Conservation (phyloP, 257 asterid genomes). For the Solanum megistacrolobum region DNA sequence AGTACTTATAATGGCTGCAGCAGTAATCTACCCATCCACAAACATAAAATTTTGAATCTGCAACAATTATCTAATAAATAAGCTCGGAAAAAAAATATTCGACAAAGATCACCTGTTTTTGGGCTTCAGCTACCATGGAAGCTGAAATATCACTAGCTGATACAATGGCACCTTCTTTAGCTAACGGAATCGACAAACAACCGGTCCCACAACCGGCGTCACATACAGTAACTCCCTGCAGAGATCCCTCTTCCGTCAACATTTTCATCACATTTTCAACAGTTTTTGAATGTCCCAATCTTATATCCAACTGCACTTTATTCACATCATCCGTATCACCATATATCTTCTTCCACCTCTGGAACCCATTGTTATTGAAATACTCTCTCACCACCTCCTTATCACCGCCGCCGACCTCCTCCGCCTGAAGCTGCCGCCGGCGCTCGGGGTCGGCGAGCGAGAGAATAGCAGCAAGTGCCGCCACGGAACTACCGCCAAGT, state of each 20-base stretch:
- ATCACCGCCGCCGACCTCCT: slow-evolving; percentile 91
- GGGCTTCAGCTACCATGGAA: slow-evolving; percentile 91
- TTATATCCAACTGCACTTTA: slow-evolving; percentile 68
- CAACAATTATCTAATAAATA: not conserved
- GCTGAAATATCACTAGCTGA: slow-evolving; percentile 89
- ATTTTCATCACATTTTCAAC: slow-evolving; percentile 81
- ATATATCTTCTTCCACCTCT: slow-evolving; percentile 85
- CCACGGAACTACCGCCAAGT: slow-evolving; percentile 56
- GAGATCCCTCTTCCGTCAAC: slow-evolving; percentile 64
- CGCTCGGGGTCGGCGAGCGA: slow-evolving; percentile 74
- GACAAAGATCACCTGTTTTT: slow-evolving; percentile 40
- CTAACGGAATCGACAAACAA: slow-evolving; percentile 72
- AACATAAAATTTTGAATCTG: not conserved
- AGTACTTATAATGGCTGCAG: not conserved
- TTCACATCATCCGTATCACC: slow-evolving; percentile 81
- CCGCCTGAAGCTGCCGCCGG: slow-evolving; percentile 78
- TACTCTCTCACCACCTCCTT: slow-evolving; percentile 91
- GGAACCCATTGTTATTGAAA: slow-evolving; percentile 86
- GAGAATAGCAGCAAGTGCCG: slow-evolving; percentile 69
- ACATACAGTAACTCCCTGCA: slow-evolving; percentile 67
- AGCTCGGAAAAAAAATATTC: not conserved
- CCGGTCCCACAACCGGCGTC: slow-evolving; percentile 99
- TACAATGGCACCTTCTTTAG: slow-evolving; percentile 81
- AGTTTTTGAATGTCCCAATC: slow-evolving; percentile 76
- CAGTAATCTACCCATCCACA: not conserved